A percentile compares a stretch with the other conserved stretches of the same genome.
phyloP scores from a whole-genome alignment of 768 basidiomycete species.

The Kwoniella sp. region DNA sequence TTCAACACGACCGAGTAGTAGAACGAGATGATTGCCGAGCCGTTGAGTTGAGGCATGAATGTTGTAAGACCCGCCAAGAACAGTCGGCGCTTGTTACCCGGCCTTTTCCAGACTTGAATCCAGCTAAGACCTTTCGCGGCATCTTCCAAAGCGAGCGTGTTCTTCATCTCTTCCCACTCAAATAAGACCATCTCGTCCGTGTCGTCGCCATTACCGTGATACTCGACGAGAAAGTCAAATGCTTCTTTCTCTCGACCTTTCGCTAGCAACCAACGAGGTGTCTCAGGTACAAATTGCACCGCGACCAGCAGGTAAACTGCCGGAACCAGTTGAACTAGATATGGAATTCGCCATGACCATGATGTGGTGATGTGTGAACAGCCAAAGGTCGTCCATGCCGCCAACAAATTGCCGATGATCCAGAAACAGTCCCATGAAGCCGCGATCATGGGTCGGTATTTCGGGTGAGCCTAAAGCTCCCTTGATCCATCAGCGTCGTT shows the following conservation, averaged over 20 bases:
- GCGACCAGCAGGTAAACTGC: slow-evolving; percentile 14
- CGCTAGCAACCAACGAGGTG: slow-evolving; percentile 12
- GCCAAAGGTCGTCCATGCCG: slow-evolving; percentile 5
- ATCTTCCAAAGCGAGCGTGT: slow-evolving; percentile 68
- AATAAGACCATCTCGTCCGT: slow-evolving; percentile 59
- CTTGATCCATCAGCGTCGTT: too few species aligned
- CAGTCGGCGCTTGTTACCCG: slow-evolving; percentile 72
- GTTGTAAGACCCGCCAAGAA: slow-evolving; percentile 32
- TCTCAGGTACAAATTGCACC: slow-evolving; percentile 14
- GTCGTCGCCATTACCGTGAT: slow-evolving; percentile 74
- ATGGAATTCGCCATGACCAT: slow-evolving; percentile 24
- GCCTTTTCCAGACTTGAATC: slow-evolving; percentile 64
- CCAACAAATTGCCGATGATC: slow-evolving; percentile 3
- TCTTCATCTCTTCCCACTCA: slow-evolving; percentile 63
- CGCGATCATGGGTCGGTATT: slow-evolving; percentile 2
- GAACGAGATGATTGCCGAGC: slow-evolving; percentile 11
- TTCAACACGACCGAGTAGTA: slow-evolving; percentile 12
- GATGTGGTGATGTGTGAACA: slow-evolving; percentile 7
- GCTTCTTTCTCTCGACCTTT: slow-evolving; percentile 64
- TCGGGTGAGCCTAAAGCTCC: background rate
- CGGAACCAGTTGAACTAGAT: slow-evolving; percentile 16
- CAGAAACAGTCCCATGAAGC: slow-evolving; percentile 10
- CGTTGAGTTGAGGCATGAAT: slow-evolving; percentile 14
- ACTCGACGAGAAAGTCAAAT: slow-evolving; percentile 69
- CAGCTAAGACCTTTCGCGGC: slow-evolving; percentile 62